These are phyloP conservation scores for Penicillium atrosanguineum DNA, from an alignment of 495 filamentous ascomycete genomes.

Conservation along the genomic window DNA sequence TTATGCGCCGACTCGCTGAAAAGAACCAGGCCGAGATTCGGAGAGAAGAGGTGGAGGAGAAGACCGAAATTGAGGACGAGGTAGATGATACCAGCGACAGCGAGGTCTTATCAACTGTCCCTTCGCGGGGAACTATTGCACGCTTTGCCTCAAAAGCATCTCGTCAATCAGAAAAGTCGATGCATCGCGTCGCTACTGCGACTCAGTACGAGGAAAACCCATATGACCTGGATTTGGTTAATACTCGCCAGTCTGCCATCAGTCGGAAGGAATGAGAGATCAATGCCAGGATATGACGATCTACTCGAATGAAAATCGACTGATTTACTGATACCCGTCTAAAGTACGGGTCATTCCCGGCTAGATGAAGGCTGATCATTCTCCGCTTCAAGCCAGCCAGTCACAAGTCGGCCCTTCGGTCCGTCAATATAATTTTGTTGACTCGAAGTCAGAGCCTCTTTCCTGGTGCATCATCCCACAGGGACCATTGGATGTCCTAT, in stretches of 20 bases:
- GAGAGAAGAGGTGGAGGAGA: constrained; percentile 4
- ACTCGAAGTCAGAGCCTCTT: too few species aligned
- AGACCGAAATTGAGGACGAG: constrained; percentile 16
- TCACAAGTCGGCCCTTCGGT: too few species aligned
- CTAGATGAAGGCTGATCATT: too few species aligned
- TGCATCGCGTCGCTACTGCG: constrained; percentile 24
- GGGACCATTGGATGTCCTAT: too few species aligned
- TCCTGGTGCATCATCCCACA: too few species aligned
- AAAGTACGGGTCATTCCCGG: too few species aligned
- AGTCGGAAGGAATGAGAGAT: constrained; percentile 19
- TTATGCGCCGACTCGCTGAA: constrained; percentile 32
- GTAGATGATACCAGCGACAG: constrained; percentile 13
- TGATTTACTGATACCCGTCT: too few species aligned
- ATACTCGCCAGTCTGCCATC: constrained; percentile 33
- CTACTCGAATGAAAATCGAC: neutral
- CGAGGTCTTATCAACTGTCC: constrained; percentile 27
- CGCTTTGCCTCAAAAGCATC: constrained; percentile 26
- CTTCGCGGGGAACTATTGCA: constrained; percentile 15
- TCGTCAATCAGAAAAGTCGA: constrained; percentile 27
- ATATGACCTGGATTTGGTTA: constrained; percentile 38
- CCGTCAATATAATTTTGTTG: too few species aligned
- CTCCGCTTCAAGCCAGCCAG: too few species aligned
- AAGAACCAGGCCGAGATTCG: constrained; percentile 16
- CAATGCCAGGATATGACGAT: neutral
- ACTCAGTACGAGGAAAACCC: constrained; percentile 40